These are phyloP conservation scores for Sporothrix globosa DNA, from an alignment of 2,329 filamentous ascomycete genomes.

Conservation along the genomic window DNA sequence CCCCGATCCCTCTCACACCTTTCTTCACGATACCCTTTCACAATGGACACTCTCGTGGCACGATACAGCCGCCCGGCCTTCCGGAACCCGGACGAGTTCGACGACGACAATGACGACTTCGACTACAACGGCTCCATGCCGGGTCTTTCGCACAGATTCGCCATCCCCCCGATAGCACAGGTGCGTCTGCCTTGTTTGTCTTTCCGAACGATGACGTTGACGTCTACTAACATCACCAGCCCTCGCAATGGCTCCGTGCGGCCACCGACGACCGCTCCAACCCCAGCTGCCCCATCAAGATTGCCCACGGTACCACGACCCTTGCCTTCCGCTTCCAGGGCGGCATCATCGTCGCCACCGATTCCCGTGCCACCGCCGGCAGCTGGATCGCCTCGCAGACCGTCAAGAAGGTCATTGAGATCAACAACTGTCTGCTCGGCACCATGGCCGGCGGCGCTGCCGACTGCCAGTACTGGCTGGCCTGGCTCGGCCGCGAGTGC, in stretches of 20 bases:
- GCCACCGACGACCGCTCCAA: slow-evolving; percentile 97
- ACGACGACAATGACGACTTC: slow-evolving; percentile 73
- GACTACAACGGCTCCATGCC: slow-evolving; percentile 71
- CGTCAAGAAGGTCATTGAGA: slow-evolving; percentile 99
- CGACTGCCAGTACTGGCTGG: slow-evolving; percentile 99
- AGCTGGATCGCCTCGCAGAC: slow-evolving; percentile 99
- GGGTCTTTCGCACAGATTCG: slow-evolving; percentile 87
- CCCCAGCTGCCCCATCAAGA: slow-evolving; percentile 97
- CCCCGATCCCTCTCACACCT: not conserved
- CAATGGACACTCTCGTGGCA: slow-evolving; percentile 90
- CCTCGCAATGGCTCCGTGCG: slow-evolving; percentile 91
- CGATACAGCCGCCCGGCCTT: slow-evolving; percentile 82
- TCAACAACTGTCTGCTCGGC: slow-evolving; percentile 89
- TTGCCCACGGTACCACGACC: slow-evolving; percentile 97
- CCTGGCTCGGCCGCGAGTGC: slow-evolving; percentile 98
- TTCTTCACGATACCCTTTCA: not conserved
- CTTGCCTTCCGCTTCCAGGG: slow-evolving; percentile 97
- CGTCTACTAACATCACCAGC: slow-evolving; percentile 53
- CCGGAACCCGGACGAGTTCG: slow-evolving; percentile 70
- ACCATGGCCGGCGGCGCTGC: slow-evolving; percentile 99
- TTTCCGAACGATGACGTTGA: not conserved
- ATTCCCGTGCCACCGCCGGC: slow-evolving; percentile 94
- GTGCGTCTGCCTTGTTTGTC: slow-evolving; percentile 56
- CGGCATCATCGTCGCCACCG: slow-evolving; percentile 96
- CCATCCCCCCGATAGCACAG: slow-evolving; percentile 88